phyloP scores from a whole-genome alignment of 2,329 filamentous ascomycete genomes.

The Nemania sp. region DNA sequence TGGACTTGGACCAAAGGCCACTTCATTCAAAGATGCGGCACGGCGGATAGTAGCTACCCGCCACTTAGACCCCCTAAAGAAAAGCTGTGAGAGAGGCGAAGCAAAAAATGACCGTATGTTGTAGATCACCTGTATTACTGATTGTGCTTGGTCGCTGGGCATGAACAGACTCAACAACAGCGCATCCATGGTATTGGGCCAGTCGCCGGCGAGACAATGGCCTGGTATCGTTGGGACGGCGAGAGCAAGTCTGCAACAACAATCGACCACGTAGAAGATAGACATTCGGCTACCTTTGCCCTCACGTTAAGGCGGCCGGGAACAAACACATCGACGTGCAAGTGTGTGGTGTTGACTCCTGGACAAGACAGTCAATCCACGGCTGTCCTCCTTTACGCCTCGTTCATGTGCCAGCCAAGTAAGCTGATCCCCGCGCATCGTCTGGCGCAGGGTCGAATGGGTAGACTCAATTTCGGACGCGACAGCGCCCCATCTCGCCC shows the following conservation, averaged over 20 bases:
- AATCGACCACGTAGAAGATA: slow-evolving; percentile 17
- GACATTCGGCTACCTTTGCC: background rate
- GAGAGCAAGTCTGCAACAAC: background rate
- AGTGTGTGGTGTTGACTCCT: background rate
- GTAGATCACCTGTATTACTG: slow-evolving; percentile 7
- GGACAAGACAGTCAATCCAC: slow-evolving; percentile 5
- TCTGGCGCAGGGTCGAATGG: slow-evolving; percentile 8
- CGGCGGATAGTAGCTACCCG: background rate
- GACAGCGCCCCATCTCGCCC: background rate
- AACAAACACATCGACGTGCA: background rate
- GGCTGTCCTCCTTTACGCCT: background rate
- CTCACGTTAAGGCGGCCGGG: background rate
- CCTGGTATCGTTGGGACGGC: background rate
- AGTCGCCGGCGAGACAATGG: background rate
- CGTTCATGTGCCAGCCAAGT: slow-evolving; percentile 1
- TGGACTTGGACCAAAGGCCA: too few relatives aligned
- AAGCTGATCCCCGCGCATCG: slow-evolving; percentile 11
- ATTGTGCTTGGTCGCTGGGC: background rate
- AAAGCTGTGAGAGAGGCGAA: too few relatives aligned
- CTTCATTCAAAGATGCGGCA: background rate
- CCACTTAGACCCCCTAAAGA: too few relatives aligned
- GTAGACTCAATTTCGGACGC: background rate
- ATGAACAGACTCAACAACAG: slow-evolving; percentile 2
- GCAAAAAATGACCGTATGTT: background rate
- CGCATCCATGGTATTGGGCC: slow-evolving; percentile 5